phyloP scores from a whole-genome alignment of 768 basidiomycete genomes.

The Pulveroboletus sp. region DNA sequence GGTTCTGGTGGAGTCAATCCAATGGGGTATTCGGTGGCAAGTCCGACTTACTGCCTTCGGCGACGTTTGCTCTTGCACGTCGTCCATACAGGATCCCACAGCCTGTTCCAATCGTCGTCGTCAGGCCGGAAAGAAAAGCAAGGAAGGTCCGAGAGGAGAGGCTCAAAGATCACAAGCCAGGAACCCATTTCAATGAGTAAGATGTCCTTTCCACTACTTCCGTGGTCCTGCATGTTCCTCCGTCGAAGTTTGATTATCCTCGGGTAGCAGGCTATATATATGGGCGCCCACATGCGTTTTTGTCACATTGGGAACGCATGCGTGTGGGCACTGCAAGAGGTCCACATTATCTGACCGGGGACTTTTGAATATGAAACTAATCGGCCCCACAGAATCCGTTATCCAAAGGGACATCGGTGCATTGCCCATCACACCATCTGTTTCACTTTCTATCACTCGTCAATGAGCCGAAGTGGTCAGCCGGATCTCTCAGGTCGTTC shows the following conservation, averaged over 20 bases:
- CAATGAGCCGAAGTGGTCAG: slow-evolving; percentile 9
- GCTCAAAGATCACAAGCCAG: slow-evolving; percentile 83
- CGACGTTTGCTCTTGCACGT: slow-evolving; percentile 63
- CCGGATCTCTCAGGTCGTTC: neutral
- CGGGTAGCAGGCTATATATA: no score
- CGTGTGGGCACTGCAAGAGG: neutral
- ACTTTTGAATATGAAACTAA: slow-evolving; percentile 5
- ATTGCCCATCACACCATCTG: slow-evolving; percentile 9
- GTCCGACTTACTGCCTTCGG: neutral
- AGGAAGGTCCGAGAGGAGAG: slow-evolving; percentile 83
- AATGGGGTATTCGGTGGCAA: slow-evolving; percentile 25
- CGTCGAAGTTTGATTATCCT: neutral
- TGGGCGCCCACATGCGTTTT: neutral
- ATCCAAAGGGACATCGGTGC: slow-evolving; percentile 11
- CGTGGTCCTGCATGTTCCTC: neutral
- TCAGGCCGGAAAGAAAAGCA: slow-evolving; percentile 84
- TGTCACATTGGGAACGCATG: neutral
- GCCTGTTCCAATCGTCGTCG: slow-evolving; percentile 96
- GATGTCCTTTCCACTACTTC: slow-evolving; percentile 3
- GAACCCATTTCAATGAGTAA: slow-evolving; percentile 73
- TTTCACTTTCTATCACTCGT: slow-evolving; percentile 12
- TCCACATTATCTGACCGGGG: neutral
- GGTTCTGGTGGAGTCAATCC: slow-evolving; percentile 37
- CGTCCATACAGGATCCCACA: no score
- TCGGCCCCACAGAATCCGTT: slow-evolving; percentile 8